phyloP scores from a whole-genome alignment of 2,329 filamentous ascomycete species.

The Aureobasidium sp. region DNA sequence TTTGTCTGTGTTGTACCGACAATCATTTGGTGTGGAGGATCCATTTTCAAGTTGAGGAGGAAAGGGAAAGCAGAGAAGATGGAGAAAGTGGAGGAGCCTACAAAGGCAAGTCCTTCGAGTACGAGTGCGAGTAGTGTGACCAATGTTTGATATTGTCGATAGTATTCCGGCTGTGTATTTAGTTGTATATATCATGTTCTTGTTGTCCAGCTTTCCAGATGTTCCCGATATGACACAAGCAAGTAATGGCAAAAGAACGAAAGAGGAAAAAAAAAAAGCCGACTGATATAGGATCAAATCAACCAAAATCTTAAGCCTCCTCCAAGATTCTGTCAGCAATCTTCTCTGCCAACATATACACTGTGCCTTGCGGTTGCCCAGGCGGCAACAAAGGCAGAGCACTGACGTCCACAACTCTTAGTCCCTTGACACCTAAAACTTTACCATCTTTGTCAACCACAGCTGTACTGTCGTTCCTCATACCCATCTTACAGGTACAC shows the following conservation, averaged over 20 bases:
- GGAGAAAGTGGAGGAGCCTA: neutral
- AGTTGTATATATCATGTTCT: neutral
- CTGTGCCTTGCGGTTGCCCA: conserved; percentile 23
- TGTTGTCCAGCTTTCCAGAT: neutral
- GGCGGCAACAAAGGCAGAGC: conserved; percentile 22
- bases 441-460: conserved; percentile 21
- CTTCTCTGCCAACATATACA: conserved; percentile 14
- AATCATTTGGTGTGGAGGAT: conserved; percentile 49
- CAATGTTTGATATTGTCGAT: neutral
- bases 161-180: neutral
- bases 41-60: conserved; percentile 31
- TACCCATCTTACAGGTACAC: conserved; percentile 21
- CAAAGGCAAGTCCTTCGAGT: neutral
- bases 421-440: conserved; percentile 17
- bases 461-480: conserved; percentile 18
- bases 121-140: neutral
- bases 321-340: neutral
- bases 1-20: conserved; percentile 47
- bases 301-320: neutral
- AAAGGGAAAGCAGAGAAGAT: neutral
- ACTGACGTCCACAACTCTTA: neutral
- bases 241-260: neutral
- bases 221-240: neutral
- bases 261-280: neutral
- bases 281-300: neutral